Base-by-base conservation (phyloP, 352 stramenopile genomes). In the Globisporangium uncinulatum region DNA sequence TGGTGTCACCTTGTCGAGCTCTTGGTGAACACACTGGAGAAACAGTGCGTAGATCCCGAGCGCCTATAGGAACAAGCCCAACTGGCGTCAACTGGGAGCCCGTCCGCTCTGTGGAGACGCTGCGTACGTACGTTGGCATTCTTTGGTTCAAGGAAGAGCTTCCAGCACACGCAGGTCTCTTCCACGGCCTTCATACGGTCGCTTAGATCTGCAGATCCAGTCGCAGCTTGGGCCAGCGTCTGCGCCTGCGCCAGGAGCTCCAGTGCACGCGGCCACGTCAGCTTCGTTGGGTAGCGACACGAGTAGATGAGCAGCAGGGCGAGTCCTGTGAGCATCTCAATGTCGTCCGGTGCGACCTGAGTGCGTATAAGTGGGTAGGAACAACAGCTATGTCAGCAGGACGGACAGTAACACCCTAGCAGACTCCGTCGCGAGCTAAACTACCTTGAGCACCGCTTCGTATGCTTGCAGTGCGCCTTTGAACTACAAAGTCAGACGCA, bases 41-140 rank as follows among this genome's bases (percentile, higher is more conserved):
- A 78, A 92, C 5, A 81, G 67, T 0, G 83, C 83, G 42, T 84
- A 89, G 32, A 81, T 86, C 5, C 70, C 77, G 20, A 93, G 59
- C 21, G 74, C 61, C 78, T 92, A 6, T 5, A 41, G 19, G 36
- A 13, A 37, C 11, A 14, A 13, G 51, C 1, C 20, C 52, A 57
- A 57, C 9, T 41, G 8, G 39, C 59, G n/a, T n/a, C n/a, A n/a
- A n/a, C n/a, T n/a, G n/a, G n/a, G n/a, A n/a, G n/a, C n/a, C n/a
- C n/a, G n/a, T n/a, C n/a, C n/a, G n/a, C n/a, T n/a, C n/a, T n/a
- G n/a, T n/a, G n/a, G n/a, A n/a, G n/a, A n/a, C n/a, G n/a, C n/a
- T n/a, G n/a, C n/a, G n/a, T n/a, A n/a, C 63, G 50, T 62, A 89
- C 79, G 13, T 86, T 60, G 13, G 74, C 61, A 36, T 79, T 76